A percentile compares a stretch with the other conserved stretches of the same genome.
These are phyloP conservation scores for Tolypocladium endophyticum DNA, from an alignment of 2,329 filamentous ascomycete species.

Conservation along the genomic window DNA sequence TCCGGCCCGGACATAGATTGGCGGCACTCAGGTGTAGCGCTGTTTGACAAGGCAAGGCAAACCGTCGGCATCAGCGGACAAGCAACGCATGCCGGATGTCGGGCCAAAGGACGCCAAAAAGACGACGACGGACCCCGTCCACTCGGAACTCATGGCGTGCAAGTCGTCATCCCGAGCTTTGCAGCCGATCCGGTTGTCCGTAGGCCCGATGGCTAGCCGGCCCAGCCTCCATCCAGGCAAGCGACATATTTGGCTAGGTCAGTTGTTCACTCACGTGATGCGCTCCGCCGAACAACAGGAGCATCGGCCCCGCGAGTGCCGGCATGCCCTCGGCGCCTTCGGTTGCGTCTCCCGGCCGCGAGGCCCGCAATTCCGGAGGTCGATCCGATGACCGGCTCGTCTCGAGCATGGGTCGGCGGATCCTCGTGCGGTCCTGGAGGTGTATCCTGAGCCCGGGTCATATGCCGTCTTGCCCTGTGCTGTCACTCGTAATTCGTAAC, in stretches of 20 bases:
- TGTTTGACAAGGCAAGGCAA: neutral
- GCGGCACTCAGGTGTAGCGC: no score
- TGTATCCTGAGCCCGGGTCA: neutral
- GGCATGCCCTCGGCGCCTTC: no score
- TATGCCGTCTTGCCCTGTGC: neutral
- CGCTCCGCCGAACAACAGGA: no score
- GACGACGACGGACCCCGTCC: neutral
- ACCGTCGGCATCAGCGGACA: neutral
- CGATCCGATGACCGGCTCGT: neutral
- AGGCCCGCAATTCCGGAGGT: neutral
- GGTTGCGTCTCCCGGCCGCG: neutral
- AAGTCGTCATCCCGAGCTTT: neutral
- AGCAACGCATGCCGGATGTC: neutral
- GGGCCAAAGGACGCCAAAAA: neutral
- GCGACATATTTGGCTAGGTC: no score
- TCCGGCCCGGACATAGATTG: no score
- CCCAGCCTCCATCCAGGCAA: neutral
- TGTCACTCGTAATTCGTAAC: neutral
- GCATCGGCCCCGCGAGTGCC: no score
- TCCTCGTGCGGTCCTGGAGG: neutral
- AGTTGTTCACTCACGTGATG: neutral
- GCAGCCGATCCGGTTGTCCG: neutral
- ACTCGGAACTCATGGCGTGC: neutral
- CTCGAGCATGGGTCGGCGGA: neutral
- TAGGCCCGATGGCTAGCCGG: neutral